A percentile compares a stretch with the other conserved stretches of the same genome.
These are phyloP conservation scores for Neonectria punicea DNA, from an alignment of 2,329 filamentous ascomycete species.

Conservation along the genomic window DNA sequence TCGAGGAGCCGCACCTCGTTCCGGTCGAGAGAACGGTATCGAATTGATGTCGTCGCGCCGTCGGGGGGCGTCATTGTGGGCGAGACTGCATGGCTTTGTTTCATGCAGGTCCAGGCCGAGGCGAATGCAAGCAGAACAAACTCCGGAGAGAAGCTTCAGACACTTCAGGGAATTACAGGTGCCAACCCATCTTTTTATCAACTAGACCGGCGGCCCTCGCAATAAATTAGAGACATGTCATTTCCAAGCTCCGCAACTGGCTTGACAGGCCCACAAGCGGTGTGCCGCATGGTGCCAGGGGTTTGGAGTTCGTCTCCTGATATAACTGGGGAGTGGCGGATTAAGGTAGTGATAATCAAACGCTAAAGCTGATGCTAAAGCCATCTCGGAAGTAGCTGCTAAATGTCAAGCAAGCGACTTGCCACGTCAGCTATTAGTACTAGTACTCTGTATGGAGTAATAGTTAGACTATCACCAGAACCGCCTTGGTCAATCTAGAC, in stretches of 20 bases:
- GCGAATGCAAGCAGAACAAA: background rate
- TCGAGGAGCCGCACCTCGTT: slow-evolving; percentile 36
- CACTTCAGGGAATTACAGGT: too few species aligned
- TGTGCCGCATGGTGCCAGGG: slow-evolving; percentile 3
- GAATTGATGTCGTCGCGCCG: slow-evolving; percentile 33
- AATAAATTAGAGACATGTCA: too few species aligned
- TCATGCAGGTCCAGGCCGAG: slow-evolving; percentile 2
- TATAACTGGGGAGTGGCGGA: too few species aligned
- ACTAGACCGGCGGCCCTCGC: too few species aligned
- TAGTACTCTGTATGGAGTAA: too few species aligned
- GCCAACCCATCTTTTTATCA: too few species aligned
- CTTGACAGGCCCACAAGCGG: background rate
- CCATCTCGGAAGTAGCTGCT: background rate
- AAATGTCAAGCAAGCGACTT: background rate
- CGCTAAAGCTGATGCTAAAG: background rate
- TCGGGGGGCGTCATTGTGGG: slow-evolving; percentile 31
- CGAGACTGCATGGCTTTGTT: slow-evolving; percentile 17
- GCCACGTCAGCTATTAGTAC: too few species aligned
- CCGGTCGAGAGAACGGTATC: slow-evolving; percentile 33
- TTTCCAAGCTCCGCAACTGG: too few species aligned
- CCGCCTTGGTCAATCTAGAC: too few species aligned
- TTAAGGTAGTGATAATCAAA: background rate
- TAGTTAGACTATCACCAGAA: too few species aligned
- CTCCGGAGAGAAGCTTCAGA: background rate
- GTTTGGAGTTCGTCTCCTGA: too few species aligned